phyloP scores from a whole-genome alignment of 441 rosid genomes.

The Populus hybrid region DNA sequence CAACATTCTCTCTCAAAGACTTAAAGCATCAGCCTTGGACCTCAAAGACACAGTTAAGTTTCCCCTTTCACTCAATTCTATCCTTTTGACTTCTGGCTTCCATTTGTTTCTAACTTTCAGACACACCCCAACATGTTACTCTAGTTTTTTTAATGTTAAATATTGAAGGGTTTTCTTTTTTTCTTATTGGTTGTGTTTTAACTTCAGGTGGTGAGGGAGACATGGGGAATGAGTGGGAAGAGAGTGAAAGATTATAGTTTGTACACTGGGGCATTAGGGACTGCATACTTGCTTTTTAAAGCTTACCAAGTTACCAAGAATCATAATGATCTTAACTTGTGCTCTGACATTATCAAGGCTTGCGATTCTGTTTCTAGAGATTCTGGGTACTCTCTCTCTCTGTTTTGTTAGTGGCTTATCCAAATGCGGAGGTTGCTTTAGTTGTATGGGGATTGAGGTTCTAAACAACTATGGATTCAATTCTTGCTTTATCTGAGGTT shows the following conservation, averaged over 20 bases:
- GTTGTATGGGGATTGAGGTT: not conserved
- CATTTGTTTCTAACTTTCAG: not conserved
- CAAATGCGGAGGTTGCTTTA: not conserved
- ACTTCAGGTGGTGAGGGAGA: conserved; percentile 55
- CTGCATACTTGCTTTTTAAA: conserved; percentile 61
- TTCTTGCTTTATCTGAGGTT: not conserved
- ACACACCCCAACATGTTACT: not conserved
- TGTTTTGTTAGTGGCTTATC: not conserved
- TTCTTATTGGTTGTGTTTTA: conserved; percentile 6
- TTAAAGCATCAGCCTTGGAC: conserved; percentile 38
- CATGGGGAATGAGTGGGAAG: conserved; percentile 47
- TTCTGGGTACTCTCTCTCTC: conserved; percentile 38
- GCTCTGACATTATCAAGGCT: conserved; percentile 53
- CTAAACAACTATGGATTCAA: not conserved
- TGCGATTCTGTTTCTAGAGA: conserved; percentile 64
- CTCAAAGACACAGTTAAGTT: conserved; percentile 43
- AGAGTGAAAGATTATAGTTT: conserved; percentile 48
- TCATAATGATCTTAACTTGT: conserved; percentile 48
- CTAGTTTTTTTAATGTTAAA: not conserved
- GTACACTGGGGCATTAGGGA: conserved; percentile 64
- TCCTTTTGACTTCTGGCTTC: not conserved
- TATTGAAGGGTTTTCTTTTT: not conserved
- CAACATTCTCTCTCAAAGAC: conserved; percentile 30
- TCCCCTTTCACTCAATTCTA: not conserved
- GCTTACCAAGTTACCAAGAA: conserved; percentile 51